Base-by-base conservation (phyloP, 1,139 yeast species). In the Taiozyma sp. region DNA sequence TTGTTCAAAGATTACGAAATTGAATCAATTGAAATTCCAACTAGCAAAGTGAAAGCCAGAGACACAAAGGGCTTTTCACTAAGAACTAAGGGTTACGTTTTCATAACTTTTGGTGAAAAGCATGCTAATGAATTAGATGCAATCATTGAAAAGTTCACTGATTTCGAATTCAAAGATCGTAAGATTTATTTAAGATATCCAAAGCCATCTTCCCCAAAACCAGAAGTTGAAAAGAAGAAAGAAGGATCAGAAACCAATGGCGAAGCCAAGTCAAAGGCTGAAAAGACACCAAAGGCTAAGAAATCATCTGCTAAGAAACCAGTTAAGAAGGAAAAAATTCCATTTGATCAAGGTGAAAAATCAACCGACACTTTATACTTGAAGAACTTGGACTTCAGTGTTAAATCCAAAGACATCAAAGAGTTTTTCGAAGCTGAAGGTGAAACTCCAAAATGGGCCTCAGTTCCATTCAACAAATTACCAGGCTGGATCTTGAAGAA, bases 321-420 rank as follows among this genome's bases (percentile, higher is more conserved):
- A 10, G 30, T 16, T 23, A 23, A 24, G 38, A 49, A 51, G 40
- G 29, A 45, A 16, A 69, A 53, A 60, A 64, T 54, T 70, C 83
- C 72, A 48, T 65, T 74, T 48, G 71, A 68, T n/a, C 80, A 80
- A 57, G 87, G 87, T 32, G 70, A 69, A 19, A 78, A 79, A 48
- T 81, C 87, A 1, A 67, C 64, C 43, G 78, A 76, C 55, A 82
- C 87, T 8, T 69, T 82, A 30, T 81, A 81, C 65, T 70, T 83
- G 59, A 80, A 83, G 54, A 82, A 81, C 61, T 72, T 83, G 62
- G 82, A 79, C 58, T 77, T 75, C 60, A 71, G 70, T 52, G 77
- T 74, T 19, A 75, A 73, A 50, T 70, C 72, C 40, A 72, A 74
- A 49, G 74, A 75, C 41, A 69, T 83, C 59, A 69, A 63, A 51